Percentiles rank a stretch among this genome's conserved stretches.
phyloP scores from a whole-genome alignment of 2,329 filamentous ascomycete species.

The Daldinia eschscholtzii region DNA sequence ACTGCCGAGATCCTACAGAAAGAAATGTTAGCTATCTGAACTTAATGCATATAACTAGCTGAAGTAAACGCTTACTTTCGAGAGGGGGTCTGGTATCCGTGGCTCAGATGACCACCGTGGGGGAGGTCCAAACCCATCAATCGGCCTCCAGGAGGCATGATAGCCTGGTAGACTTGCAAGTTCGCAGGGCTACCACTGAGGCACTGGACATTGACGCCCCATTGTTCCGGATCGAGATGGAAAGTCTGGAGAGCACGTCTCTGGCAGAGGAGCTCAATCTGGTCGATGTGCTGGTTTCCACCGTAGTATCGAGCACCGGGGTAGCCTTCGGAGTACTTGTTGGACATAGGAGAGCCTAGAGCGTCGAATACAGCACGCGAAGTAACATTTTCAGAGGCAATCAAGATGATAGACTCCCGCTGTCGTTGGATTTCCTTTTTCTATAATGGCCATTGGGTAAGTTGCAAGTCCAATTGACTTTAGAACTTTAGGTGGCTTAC shows the following conservation, averaged over 20 bases:
- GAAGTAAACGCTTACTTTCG: slow-evolving; percentile 69
- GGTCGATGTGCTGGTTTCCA: slow-evolving; percentile 98
- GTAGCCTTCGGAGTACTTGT: slow-evolving; percentile 99
- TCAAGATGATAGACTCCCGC: slow-evolving; percentile 97
- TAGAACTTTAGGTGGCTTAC: slow-evolving; percentile 62
- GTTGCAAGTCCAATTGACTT: slow-evolving; percentile 32
- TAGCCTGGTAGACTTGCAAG: slow-evolving; percentile 96
- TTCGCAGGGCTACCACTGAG: slow-evolving; percentile 95
- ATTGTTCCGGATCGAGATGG: slow-evolving; percentile 85
- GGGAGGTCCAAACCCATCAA: slow-evolving; percentile 97
- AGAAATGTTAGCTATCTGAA: slow-evolving; percentile 54
- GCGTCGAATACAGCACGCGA: slow-evolving; percentile 98
- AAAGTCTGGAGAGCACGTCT: slow-evolving; percentile 92
- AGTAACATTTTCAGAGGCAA: slow-evolving; percentile 99
- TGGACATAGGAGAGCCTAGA: slow-evolving; percentile 92
- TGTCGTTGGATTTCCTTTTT: slow-evolving; percentile 96
- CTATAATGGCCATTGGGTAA: slow-evolving; percentile 58
- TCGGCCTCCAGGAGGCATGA: slow-evolving; percentile 95
- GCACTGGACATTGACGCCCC: slow-evolving; percentile 99
- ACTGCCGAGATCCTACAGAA: slow-evolving; percentile 82
- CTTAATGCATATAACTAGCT: slow-evolving; percentile 59
- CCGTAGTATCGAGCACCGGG: slow-evolving; percentile 99
- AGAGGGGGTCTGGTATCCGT: slow-evolving; percentile 96
- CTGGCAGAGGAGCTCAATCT: slow-evolving; percentile 96
- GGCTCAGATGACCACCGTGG: slow-evolving; percentile 93